Base-by-base conservation (phyloP, 2,329 filamentous ascomycete genomes). In the Fusarium subglutinans region DNA sequence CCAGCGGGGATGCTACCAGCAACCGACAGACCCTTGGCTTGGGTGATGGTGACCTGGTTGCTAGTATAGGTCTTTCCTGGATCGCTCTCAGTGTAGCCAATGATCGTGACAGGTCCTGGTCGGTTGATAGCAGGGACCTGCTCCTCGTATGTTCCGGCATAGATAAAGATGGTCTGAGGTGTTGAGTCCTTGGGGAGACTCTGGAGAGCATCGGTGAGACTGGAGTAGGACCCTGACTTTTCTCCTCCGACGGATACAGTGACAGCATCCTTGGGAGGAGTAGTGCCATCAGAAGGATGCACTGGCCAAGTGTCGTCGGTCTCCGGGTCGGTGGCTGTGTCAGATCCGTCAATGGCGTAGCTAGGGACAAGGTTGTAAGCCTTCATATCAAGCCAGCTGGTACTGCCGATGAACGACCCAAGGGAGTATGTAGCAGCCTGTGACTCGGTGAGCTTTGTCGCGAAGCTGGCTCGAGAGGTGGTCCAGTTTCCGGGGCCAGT, bases 21-120 rank as follows among this genome's bases (percentile, higher is more conserved):
- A 17, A 63, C 61, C 5, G 64, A 66, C 4, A 75, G 74, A 20
- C 70, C 61, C 30, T 77, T 76, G 3, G 55, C 72, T 69, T 24
- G 76, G 33, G 63, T 60, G 43, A 88, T 83, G 68, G 84, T 91
- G 22, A 91, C 91, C 40, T 84, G 82, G 81, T 92, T 93, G 66
- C 80, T 80, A 4, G 82, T 73, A 77, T 91, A 92, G 17, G 82
- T 81, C 3, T 79, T 71, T 24, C 74, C 62, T 0, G 79, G 76
- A 17, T 80, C 79, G 0, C 90, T 91, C 75, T 77, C 76, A 1
- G 63, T 69, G 6, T 88, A 77, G n/a, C 84, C 86, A 12, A 84
- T 76, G 26, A 87, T 77, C 5, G 84, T 85, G 30, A 87, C 81
- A 2, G 83, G 78, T 6, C 82, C 81, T 2, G 82, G 82, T 10